Evolutionary conservation across 371 early-diverging fungal genomes (phyloP), one percentile per base, ranked within the genome.

Genomic region (Rhizopus microsporus): DNA sequence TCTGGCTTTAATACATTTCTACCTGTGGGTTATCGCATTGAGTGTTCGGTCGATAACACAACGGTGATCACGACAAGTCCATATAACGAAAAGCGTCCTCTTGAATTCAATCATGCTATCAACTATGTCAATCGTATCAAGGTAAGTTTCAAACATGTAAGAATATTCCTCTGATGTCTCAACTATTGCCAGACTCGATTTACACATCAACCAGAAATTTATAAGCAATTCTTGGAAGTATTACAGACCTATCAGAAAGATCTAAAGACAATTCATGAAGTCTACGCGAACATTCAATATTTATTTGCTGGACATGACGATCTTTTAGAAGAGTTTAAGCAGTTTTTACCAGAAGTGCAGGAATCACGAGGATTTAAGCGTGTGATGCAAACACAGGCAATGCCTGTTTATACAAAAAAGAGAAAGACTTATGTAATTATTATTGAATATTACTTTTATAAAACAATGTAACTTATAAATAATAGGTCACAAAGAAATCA

Each of bases 1-100:
- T 91, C 87, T 57, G 99, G 97, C 17, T 99, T 99, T 81, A 99
- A 99, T 78, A 97, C 99, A 3, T 99, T 99, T 72, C 72, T 99
- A 54, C 99, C 99, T 12, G 91, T 94, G 7, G 98, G 98, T 4
- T 98, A 95, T 68, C 87, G 89, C 51, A 95, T 99, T 54, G 97
- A 95, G 63, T 88, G 93, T 55, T 86, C 87, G 2, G 74, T 80
- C 29, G 89, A 93, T 59, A 33, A 42, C 12, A 43, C 51, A 23
- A 55, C 65, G 15, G 52, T 55, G 5, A 46, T 49, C 4, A 44
- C 58, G 4, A 56, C 55, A 38, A 43, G 29, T 56, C 5, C n/a
- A 48, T 17, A 13, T 57, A 42, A 54, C 12, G 54, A 50, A 10
- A 57, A 62, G 29, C 57, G 73, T 16, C 92, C 91, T 0, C 88